Conservation (phyloP, 2,329 filamentous ascomycete species). For the Diaporthe nobilis region DNA sequence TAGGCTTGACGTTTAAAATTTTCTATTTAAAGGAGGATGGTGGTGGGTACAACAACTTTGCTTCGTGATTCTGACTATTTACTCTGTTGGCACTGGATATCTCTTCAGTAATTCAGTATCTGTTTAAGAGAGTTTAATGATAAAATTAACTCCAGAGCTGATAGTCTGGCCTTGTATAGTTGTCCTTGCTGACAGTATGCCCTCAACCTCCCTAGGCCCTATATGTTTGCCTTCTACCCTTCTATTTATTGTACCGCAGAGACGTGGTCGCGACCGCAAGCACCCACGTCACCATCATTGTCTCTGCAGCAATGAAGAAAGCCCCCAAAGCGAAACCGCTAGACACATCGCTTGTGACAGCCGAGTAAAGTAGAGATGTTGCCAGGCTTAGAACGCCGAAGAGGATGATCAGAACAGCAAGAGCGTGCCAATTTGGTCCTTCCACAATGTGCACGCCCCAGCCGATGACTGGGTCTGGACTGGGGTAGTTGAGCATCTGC, state of each 20-base stretch:
- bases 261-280: background rate
- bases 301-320: background rate
- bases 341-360: background rate
- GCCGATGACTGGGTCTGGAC: background rate
- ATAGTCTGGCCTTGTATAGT: no score
- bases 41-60: fast-evolving
- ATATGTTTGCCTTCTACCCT: background rate
- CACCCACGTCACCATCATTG: background rate
- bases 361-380: background rate
- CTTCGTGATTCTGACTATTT: no score
- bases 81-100: no score
- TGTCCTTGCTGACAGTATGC: no score
- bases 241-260: background rate
- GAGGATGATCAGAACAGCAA: background rate
- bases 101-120: no score
- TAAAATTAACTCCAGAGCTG: no score
- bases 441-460: background rate
- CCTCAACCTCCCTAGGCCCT: no score
- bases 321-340: background rate
- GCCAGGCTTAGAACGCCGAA: background rate
- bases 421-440: background rate
- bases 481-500: background rate
- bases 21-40: no score
- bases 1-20: no score
- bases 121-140: no score